phyloP scores from a whole-genome alignment of 2,329 filamentous ascomycete species.

The Botrytis byssoidea region DNA sequence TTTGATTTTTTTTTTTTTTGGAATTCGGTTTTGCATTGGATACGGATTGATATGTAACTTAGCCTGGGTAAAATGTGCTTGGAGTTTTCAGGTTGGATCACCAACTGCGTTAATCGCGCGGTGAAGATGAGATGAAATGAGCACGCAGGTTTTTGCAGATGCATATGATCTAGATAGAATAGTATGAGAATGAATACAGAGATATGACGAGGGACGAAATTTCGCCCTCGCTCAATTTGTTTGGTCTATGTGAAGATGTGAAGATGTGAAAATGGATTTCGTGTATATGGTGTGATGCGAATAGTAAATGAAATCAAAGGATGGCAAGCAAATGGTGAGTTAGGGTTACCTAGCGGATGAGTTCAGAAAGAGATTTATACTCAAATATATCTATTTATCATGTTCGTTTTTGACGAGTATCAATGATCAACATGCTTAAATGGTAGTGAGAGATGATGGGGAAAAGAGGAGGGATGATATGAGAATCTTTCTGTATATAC shows the following conservation, averaged over 20 bases:
- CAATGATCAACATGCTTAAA: background rate
- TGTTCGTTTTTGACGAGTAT: background rate
- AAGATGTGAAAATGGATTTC: background rate
- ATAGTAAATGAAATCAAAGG: background rate
- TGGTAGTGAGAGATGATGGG: background rate
- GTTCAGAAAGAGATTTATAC: background rate
- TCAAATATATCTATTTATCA: background rate
- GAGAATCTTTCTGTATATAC: background rate
- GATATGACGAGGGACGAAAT: background rate
- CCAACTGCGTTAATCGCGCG: slow-evolving; percentile 17
- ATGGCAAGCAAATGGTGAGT: too few species aligned
- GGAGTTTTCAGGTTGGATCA: slow-evolving; percentile 20
- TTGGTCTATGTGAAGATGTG: background rate
- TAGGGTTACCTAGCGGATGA: background rate
- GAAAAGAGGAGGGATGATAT: background rate
- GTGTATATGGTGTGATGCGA: background rate
- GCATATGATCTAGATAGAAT: slow-evolving; percentile 1
- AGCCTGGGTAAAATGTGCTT: slow-evolving; percentile 17
- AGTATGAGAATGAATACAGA: background rate
- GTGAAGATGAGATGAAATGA: slow-evolving; percentile 20
- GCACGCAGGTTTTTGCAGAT: slow-evolving; percentile 18
- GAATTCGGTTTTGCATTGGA: slow-evolving; percentile 10
- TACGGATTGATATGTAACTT: slow-evolving; percentile 16
- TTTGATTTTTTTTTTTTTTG: background rate
- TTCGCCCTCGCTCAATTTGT: background rate